A percentile compares a stretch with the other conserved stretches of the same genome.
phyloP scores from a whole-genome alignment of 1,284 basidiomycete species.

The Chalciporus piperatoides region DNA sequence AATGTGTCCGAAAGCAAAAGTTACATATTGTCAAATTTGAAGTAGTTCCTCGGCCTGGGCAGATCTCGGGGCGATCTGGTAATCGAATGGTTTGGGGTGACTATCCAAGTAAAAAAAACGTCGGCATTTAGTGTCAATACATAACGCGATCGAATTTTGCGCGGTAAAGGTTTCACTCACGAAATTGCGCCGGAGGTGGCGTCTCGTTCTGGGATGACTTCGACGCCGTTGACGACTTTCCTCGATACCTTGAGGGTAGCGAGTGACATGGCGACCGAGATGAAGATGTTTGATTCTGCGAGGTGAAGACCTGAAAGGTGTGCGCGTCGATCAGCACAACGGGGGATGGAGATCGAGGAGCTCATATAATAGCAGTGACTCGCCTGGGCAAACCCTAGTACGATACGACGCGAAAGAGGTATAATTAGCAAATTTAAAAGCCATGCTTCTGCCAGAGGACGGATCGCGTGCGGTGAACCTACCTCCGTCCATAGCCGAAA shows the following conservation, averaged over 20 bases:
- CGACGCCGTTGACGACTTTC: conserved; percentile 17
- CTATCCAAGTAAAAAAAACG: conserved; percentile 4
- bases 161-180: conserved; percentile 8
- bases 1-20: too few relatives aligned
- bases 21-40: not conserved
- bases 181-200: conserved; percentile 6
- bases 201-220: conserved; percentile 13
- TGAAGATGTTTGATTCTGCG: conserved; percentile 18
- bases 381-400: conserved; percentile 24
- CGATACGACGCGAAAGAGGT: not conserved
- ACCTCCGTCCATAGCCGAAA: conserved; percentile 26
- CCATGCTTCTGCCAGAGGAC: not conserved
- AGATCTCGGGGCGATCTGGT: conserved; percentile 15
- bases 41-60: conserved; percentile 12
- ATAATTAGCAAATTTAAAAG: not conserved
- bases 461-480: not conserved
- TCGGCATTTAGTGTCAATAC: too few relatives aligned
- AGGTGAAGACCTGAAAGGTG: conserved; percentile 11
- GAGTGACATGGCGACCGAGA: conserved; percentile 19
- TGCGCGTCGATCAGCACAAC: not conserved
- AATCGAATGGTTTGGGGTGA: conserved; percentile 18
- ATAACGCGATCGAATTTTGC: too few relatives aligned
- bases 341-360: not conserved
- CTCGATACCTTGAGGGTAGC: conserved; percentile 17
- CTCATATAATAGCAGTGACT: not conserved